Conservation (phyloP, 2,329 filamentous ascomycete genomes). For the Monilinia fructigena region DNA sequence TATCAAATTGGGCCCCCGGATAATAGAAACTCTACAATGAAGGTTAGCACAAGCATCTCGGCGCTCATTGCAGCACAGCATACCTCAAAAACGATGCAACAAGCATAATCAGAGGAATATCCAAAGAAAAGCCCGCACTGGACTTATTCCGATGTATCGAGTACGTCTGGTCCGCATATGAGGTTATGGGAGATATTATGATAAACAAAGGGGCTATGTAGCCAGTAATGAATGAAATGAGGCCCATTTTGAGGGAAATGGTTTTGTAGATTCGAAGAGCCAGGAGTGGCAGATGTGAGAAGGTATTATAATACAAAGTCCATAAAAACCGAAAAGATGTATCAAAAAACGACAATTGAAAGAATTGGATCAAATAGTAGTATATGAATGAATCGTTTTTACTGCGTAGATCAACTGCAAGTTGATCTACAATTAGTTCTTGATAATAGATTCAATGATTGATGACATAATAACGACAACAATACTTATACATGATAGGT, state of each 20-base stretch:
- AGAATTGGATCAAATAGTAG: neutral
- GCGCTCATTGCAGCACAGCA: conserved; percentile 24
- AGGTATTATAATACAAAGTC: conserved; percentile 14
- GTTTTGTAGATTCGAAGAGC: conserved; percentile 2
- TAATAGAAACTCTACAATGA: conserved; percentile 62
- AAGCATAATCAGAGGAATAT: conserved; percentile 72
- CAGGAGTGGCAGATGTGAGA: conserved; percentile 14
- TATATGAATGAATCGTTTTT: too few species aligned
- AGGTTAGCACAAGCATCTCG: conserved; percentile 1
- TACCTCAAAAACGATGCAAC: conserved; percentile 65
- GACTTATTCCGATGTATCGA: conserved; percentile 64
- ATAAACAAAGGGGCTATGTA: conserved; percentile 62
- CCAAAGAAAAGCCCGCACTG: conserved; percentile 67
- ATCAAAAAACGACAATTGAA: neutral
- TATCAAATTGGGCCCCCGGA: conserved; percentile 64
- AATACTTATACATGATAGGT: too few species aligned
- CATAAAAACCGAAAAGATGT: conserved; percentile 5
- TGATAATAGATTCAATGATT: conserved; percentile 2
- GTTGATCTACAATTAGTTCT: neutral
- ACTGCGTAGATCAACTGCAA: too few species aligned
- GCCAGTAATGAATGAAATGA: conserved; percentile 47
- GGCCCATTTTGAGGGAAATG: conserved; percentile 33
- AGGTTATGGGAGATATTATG: conserved; percentile 61
- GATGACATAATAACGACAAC: conserved; percentile 16
- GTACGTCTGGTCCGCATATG: conserved; percentile 64